Evolutionary conservation across 768 basidiomycete species (phyloP).

Genomic region (Kwoniella newhampshirensis): DNA sequence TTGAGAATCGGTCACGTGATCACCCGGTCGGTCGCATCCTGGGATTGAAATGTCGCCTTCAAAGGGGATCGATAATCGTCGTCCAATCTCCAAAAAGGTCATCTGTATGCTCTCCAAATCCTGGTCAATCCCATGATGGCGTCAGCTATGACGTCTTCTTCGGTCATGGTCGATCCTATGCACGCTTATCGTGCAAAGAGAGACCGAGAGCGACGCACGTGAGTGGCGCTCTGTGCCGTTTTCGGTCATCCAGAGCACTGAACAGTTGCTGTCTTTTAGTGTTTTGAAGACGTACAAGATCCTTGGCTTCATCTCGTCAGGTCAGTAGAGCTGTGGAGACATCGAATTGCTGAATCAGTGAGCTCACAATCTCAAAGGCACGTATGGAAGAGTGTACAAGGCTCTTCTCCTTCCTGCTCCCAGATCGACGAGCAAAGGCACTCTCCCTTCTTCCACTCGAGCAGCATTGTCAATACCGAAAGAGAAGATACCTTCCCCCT

Average conservation of each 20-base stretch:
- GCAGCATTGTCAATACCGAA: slow-evolving; percentile 34
- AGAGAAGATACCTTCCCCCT: slow-evolving; percentile 18
- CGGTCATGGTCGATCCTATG: slow-evolving; percentile 67
- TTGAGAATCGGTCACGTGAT: no score
- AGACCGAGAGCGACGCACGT: slow-evolving; percentile 63
- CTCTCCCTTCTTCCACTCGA: slow-evolving; percentile 20
- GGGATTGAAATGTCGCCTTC: no score
- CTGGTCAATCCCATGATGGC: slow-evolving; percentile 10
- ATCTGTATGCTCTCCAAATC: background rate
- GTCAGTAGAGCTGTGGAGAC: slow-evolving; percentile 49
- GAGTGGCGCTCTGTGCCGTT: no score
- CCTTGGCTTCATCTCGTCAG: slow-evolving; percentile 95
- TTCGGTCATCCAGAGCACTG: no score
- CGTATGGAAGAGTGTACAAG: slow-evolving; percentile 98
- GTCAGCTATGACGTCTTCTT: slow-evolving; percentile 20
- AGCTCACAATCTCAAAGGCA: slow-evolving; percentile 56
- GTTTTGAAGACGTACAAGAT: slow-evolving; percentile 84
- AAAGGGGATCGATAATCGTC: no score
- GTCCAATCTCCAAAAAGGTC: no score
- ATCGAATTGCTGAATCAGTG: no score
- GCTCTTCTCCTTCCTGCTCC: slow-evolving; percentile 57
- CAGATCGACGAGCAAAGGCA: slow-evolving; percentile 11
- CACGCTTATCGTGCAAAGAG: slow-evolving; percentile 75
- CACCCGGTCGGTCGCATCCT: no score
- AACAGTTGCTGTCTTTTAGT: no score